Conservation (phyloP, 257 asterid species). For the Fraxinus quadrangulata region DNA sequence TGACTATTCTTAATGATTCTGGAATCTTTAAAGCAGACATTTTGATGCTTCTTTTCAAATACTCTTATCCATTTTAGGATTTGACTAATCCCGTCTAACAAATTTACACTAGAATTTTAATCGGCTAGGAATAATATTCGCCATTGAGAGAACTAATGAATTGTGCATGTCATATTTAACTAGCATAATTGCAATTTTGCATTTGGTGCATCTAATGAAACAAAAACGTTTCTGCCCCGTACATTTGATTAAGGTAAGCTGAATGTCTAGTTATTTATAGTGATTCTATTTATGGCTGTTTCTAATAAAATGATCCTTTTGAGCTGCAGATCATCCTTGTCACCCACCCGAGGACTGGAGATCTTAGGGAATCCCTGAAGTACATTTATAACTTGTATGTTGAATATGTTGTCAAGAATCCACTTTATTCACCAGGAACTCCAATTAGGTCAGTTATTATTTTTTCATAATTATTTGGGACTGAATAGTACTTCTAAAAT, state of each 20-base stretch:
- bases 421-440: conserved; percentile 79
- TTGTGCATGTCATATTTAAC: neutral
- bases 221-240: neutral
- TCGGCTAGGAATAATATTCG: conserved; percentile 8
- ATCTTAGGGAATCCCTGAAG: conserved; percentile 83
- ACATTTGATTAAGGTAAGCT: neutral
- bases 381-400: conserved; percentile 91
- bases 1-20: neutral
- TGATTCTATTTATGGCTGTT: neutral
- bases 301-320: conserved; percentile 8
- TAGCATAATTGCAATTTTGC: neutral
- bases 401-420: conserved; percentile 91
- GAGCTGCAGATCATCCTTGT: conserved; percentile 80
- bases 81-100: neutral
- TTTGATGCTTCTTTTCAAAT: neutral
- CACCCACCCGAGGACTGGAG: conserved; percentile 89
- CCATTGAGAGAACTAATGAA: neutral
- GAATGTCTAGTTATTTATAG: neutral
- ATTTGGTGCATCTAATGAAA: neutral
- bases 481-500: neutral
- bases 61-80: neutral
- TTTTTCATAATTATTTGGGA: neutral
- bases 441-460: conserved; percentile 59
- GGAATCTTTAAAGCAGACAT: neutral
- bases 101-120: neutral